These are phyloP conservation scores for Pelargonium australe DNA, from an alignment of 441 rosid species.

Conservation along the genomic window DNA sequence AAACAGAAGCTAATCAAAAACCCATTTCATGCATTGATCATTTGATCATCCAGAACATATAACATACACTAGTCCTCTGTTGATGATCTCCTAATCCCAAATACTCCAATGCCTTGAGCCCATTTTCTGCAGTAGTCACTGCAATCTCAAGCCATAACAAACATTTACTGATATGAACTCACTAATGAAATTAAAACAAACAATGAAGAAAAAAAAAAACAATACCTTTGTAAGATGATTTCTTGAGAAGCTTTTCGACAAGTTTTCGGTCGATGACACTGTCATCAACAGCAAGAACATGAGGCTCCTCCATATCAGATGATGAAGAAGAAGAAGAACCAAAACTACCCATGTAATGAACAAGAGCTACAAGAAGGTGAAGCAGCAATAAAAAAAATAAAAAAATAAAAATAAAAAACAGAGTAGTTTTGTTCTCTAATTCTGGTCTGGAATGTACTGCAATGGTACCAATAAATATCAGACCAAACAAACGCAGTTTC, in stretches of 20 bases:
- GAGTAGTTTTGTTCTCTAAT: neutral
- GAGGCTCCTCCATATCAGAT: slow-evolving; percentile 40
- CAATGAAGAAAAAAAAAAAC: neutral
- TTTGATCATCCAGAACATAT: too few relatives aligned
- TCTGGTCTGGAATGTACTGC: slow-evolving; percentile 1
- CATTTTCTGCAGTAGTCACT: slow-evolving; percentile 87
- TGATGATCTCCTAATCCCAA: slow-evolving; percentile 51
- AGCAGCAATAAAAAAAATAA: neutral
- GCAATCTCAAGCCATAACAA: slow-evolving; percentile 9
- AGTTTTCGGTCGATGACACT: slow-evolving; percentile 68
- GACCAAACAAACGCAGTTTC: neutral
- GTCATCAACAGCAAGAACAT: slow-evolving; percentile 91
- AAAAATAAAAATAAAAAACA: neutral
- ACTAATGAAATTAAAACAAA: neutral
- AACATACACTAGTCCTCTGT: slow-evolving; percentile 24
- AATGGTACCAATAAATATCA: neutral
- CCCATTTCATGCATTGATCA: too few relatives aligned
- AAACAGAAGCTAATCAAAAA: too few relatives aligned
- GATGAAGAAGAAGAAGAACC: slow-evolving; percentile 24
- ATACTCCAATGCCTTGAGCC: slow-evolving; percentile 60
- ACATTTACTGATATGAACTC: neutral
- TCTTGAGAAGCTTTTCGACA: slow-evolving; percentile 61
- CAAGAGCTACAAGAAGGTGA: neutral
- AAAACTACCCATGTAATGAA: neutral
- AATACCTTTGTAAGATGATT: slow-evolving; percentile 76